phyloP scores from a whole-genome alignment of 169 alveolate genomes.

The Plasmodium sp. region DNA sequence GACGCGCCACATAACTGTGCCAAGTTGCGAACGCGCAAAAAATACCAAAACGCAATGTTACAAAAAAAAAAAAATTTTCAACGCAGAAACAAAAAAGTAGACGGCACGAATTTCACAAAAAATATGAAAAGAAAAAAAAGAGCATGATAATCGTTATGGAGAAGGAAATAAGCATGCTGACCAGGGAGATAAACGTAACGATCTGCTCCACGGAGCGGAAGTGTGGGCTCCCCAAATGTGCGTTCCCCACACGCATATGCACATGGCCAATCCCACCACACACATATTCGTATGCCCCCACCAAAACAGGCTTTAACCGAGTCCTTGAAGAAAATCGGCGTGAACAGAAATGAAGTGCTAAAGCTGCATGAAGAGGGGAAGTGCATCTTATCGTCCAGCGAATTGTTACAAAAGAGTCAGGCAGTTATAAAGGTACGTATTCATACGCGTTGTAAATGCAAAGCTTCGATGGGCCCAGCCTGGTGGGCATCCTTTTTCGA shows the following conservation, averaged over 20 bases:
- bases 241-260: neutral
- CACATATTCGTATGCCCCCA: neutral
- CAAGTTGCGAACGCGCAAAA: neutral
- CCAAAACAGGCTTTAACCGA: slow-evolving; percentile 35
- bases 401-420: slow-evolving; percentile 45
- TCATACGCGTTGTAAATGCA: neutral
- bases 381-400: slow-evolving; percentile 31
- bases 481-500: neutral
- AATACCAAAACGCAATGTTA: neutral
- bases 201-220: neutral
- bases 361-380: slow-evolving; percentile 62
- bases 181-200: slow-evolving; percentile 66
- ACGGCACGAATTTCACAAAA: slow-evolving; percentile 55
- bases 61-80: neutral
- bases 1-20: neutral
- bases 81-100: slow-evolving; percentile 63
- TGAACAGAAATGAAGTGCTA: slow-evolving; percentile 48
- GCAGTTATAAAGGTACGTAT: slow-evolving; percentile 33
- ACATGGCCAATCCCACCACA: neutral
- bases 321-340: slow-evolving; percentile 36
- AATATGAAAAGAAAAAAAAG: slow-evolving; percentile 67
- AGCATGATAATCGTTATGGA: slow-evolving; percentile 25
- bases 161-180: slow-evolving; percentile 20
- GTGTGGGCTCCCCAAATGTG: neutral
- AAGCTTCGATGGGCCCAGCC: neutral